Evolutionary conservation across 1,284 basidiomycete genomes (phyloP).

Genomic region (Rhodofomes roseus): DNA sequence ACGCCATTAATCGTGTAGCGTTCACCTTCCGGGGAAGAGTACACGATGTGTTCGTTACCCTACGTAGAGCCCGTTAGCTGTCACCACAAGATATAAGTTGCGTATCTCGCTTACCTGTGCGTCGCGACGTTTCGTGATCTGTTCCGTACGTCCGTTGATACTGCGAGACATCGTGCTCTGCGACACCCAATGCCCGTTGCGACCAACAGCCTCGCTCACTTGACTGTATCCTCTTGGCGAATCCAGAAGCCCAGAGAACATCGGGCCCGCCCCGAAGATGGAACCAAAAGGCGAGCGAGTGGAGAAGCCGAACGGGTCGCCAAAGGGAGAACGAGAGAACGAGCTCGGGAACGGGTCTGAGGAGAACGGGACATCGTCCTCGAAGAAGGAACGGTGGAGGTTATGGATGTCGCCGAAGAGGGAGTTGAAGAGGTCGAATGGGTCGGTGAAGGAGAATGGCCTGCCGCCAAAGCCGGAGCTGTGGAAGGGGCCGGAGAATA

Average conservation of each 20-base stretch:
- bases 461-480: slow-evolving; percentile 21
- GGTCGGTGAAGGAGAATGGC: slow-evolving; percentile 57
- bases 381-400: slow-evolving; percentile 22
- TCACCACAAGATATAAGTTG: slow-evolving; percentile 6
- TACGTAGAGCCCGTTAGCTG: slow-evolving; percentile 23
- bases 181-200: slow-evolving; percentile 40
- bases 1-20: slow-evolving; percentile 65
- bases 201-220: slow-evolving; percentile 15
- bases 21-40: slow-evolving; percentile 62
- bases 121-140: slow-evolving; percentile 53
- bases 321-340: slow-evolving; percentile 21
- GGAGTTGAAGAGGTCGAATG: slow-evolving; percentile 66
- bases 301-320: slow-evolving; percentile 5
- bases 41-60: slow-evolving; percentile 71
- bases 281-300: slow-evolving; percentile 5
- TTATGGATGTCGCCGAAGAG: slow-evolving; percentile 55
- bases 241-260: slow-evolving; percentile 15
- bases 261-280: slow-evolving; percentile 9
- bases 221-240: slow-evolving; percentile 20
- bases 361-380: slow-evolving; percentile 21
- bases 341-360: slow-evolving; percentile 11
- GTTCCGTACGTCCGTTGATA: slow-evolving; percentile 64
- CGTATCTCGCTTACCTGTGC: slow-evolving; percentile 39
- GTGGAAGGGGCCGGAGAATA: slow-evolving; percentile 32
- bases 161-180: slow-evolving; percentile 51